Percentiles rank a stretch among this genome's conserved stretches.
These are phyloP conservation scores for Coriaria nepalensis DNA, from an alignment of 306 rosid genomes.

Conservation along the genomic window DNA sequence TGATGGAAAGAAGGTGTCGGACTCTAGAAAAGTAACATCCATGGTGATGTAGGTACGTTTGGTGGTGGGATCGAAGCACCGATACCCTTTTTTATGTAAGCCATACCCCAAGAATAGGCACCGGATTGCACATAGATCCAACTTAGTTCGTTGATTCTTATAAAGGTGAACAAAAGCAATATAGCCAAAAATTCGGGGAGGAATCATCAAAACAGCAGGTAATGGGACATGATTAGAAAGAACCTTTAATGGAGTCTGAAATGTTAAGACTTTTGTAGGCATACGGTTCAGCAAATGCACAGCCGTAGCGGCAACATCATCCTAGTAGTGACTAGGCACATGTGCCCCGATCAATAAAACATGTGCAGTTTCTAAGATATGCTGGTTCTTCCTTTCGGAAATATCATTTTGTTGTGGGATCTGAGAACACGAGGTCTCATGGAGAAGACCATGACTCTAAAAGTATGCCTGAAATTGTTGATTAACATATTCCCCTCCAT, in stretches of 20 bases:
- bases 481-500: neutral
- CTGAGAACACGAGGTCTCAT: neutral
- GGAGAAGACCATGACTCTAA: neutral
- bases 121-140: neutral
- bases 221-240: neutral
- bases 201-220: neutral
- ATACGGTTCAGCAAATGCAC: too few relatives aligned
- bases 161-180: neutral
- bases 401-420: neutral
- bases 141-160: neutral
- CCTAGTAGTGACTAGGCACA: neutral
- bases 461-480: neutral
- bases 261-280: neutral
- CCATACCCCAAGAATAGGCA: neutral
- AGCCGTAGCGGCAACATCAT: neutral
- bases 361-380: neutral
- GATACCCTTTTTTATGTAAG: neutral
- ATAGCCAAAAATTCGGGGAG: neutral
- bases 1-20: too few relatives aligned
- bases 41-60: too few relatives aligned
- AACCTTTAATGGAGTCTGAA: neutral
- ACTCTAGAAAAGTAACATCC: neutral
- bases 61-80: neutral
- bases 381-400: neutral
- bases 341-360: neutral